Evolutionary conservation across 257 asterid species (phyloP), one percentile per base, ranked within the genome.

Genomic region (Fraxinus anomala): DNA sequence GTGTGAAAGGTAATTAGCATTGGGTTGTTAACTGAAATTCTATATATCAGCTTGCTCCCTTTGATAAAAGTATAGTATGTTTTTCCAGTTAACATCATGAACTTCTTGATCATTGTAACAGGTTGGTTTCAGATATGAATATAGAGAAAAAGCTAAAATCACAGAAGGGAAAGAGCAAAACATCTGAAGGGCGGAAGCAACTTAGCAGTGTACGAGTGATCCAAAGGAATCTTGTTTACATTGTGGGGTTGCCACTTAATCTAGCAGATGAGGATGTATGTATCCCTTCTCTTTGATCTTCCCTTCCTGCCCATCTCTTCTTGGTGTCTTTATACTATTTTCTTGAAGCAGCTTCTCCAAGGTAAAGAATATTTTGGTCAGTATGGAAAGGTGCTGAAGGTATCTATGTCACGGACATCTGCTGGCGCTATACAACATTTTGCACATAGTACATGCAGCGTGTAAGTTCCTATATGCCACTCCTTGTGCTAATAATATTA

Each of bases 351-450:
- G 98, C 89, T 95, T 82, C 97, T 95, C 69, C 98, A 90, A 87
- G 89, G 87, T 23, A 87, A 82, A 74, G 99, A 93, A 63, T 89
- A 90, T 82, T 95, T 95, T 85, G 89, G 86, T 72, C 96, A 88
- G 89, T 95, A 95, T 83, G 99, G 99, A 12, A 95, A 93, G 88
- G 97, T 95, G 82, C 77, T 86, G 86, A 95, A 95, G 88, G 99
- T 93, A 76, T 95, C 99, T 28, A 85, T 95, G 77, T 95, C 99
- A 12, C 96, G 99, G 73, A 93, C 98, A 42, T 81, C 98, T 5
- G 82, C 97, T 73, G 99, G 99, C 79, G 80, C 96, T 68, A 89
- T 95, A 81, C 99, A 95, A 86, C 97, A 93, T 33, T 93, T 88
- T 88, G 79, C 96, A 75, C 90, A 95, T 84, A 90, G 83, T 86